phyloP scores from a whole-genome alignment of 768 basidiomycete genomes.

The Hortiboletus campestris region DNA sequence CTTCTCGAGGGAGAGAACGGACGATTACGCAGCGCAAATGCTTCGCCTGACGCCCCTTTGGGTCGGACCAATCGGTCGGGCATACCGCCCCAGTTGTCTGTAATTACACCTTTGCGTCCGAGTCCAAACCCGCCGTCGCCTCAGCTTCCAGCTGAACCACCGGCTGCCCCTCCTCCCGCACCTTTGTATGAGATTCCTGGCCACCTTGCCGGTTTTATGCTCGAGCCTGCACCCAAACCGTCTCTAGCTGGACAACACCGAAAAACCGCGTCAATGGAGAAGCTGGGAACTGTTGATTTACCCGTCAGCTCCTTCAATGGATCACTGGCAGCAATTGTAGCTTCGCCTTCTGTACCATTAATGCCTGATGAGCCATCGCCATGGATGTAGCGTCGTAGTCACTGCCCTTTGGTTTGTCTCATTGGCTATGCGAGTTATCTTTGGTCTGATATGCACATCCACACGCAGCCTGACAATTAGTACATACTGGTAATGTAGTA shows the following conservation, averaged over 20 bases:
- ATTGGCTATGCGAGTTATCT: neutral
- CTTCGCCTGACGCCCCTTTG: neutral
- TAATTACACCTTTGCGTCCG: neutral
- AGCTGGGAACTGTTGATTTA: neutral
- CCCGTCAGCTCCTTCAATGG: constrained; percentile 1
- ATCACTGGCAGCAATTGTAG: constrained; percentile 7
- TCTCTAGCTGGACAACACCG: constrained; percentile 13
- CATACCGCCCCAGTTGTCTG: neutral
- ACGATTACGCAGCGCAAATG: constrained; percentile 25
- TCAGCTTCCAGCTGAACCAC: neutral
- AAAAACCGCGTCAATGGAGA: constrained; percentile 15
- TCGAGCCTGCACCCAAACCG: constrained; percentile 27
- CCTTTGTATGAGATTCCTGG: constrained; percentile 7
- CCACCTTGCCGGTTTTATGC: constrained; percentile 14
- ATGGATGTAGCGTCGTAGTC: constrained; percentile 21
- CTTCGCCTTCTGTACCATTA: constrained; percentile 14
- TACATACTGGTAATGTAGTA: constrained; percentile 10
- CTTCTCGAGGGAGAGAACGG: constrained; percentile 69
- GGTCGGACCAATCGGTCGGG: constrained; percentile 4
- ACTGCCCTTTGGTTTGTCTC: neutral
- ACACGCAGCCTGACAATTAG: neutral
- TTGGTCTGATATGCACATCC: constrained; percentile 3
- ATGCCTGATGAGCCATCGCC: constrained; percentile 31
- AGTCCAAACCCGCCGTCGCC: constrained; percentile 3
- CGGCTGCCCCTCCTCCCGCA: neutral